These are phyloP conservation scores for Pisolithus sp. DNA, from an alignment of 768 basidiomycete genomes.

Conservation along the genomic window DNA sequence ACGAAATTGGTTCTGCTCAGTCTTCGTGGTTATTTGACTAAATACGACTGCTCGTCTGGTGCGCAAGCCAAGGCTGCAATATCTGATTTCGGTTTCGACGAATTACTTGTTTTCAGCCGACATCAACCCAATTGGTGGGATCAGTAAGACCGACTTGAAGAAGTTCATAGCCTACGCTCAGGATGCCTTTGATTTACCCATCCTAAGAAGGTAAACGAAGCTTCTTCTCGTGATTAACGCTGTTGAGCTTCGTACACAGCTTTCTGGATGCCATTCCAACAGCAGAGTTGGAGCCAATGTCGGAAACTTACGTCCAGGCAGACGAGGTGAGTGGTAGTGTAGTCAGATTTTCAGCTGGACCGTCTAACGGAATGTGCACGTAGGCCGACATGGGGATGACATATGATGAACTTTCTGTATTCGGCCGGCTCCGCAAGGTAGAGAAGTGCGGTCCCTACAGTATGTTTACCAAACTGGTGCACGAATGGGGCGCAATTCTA, in stretches of 20 bases:
- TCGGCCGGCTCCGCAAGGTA: constrained; percentile 88
- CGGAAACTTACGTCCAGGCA: constrained; percentile 88
- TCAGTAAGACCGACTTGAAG: constrained; percentile 97
- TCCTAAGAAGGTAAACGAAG: constrained; percentile 59
- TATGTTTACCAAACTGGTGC: constrained; percentile 91
- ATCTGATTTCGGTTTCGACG: constrained; percentile 1
- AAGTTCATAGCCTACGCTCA: constrained; percentile 87
- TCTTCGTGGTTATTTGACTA: constrained; percentile 92
- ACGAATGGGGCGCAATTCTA: constrained; percentile 85
- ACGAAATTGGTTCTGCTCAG: constrained; percentile 32
- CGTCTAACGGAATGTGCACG: not conserved
- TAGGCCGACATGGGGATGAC: constrained; percentile 99
- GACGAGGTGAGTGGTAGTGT: constrained; percentile 62
- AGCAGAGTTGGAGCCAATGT: constrained; percentile 94
- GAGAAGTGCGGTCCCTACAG: constrained; percentile 98
- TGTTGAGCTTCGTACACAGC: constrained; percentile 33
- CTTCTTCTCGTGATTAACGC: not conserved
- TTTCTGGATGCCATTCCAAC: constrained; percentile 92
- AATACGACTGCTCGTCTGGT: constrained; percentile 96
- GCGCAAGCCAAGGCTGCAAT: constrained; percentile 1
- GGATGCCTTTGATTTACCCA: constrained; percentile 73
- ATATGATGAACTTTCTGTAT: constrained; percentile 91
- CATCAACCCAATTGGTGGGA: constrained; percentile 96
- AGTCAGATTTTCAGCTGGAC: no score
- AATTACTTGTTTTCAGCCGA: constrained; percentile 52